These are phyloP conservation scores for Termitomyces sp. DNA, from an alignment of 768 basidiomycete genomes.

Conservation along the genomic window DNA sequence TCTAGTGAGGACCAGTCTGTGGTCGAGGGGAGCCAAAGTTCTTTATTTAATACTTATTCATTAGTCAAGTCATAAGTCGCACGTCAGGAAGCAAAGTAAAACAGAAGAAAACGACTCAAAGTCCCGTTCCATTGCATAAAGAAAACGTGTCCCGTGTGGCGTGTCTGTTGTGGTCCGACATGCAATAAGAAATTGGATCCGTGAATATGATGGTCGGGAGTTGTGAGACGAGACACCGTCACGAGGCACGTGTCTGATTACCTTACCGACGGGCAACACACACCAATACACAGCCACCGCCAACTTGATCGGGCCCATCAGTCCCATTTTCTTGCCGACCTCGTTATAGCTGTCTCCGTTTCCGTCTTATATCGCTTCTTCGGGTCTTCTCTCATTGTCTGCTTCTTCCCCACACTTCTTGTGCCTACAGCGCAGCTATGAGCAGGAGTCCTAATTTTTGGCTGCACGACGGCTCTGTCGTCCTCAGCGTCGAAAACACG, in stretches of 20 bases:
- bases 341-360: neutral
- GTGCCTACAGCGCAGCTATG: neutral
- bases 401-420: neutral
- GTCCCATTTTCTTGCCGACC: neutral
- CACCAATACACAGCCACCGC: neutral
- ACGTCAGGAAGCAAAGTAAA: neutral
- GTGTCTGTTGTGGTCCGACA: neutral
- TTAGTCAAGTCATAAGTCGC: no score
- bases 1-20: neutral
- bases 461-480: conserved; percentile 43
- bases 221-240: neutral
- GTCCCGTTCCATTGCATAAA: neutral
- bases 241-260: neutral
- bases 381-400: neutral
- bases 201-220: neutral
- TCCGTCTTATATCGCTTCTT: neutral
- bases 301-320: neutral
- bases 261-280: neutral
- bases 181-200: neutral
- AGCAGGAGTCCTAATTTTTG: conserved; percentile 27
- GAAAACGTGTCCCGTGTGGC: neutral
- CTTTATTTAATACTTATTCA: no score
- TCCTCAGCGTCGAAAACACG: conserved; percentile 32
- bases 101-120: neutral
- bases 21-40: no score